Percentiles rank a stretch among this genome's conserved stretches.
phyloP scores from a whole-genome alignment of 2,329 filamentous ascomycete species.

The Podosphaera xanthii region DNA sequence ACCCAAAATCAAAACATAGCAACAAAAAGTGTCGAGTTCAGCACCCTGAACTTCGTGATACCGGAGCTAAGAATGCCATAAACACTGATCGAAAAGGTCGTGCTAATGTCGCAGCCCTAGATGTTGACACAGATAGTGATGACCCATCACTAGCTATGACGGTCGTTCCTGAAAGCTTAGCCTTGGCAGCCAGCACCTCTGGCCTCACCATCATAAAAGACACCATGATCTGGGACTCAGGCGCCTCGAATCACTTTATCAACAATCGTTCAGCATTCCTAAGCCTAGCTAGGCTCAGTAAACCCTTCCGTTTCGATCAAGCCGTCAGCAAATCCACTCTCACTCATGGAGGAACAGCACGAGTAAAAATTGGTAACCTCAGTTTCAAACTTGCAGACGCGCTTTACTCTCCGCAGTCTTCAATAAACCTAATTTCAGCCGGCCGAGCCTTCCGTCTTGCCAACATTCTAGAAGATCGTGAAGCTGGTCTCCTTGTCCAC shows the following conservation, averaged over 20 bases:
- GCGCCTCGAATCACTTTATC: not conserved
- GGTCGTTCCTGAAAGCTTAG: not conserved
- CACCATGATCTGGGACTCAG: not conserved
- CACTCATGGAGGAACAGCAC: not conserved
- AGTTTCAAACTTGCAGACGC: not conserved
- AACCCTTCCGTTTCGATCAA: no score
- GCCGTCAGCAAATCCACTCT: no score
- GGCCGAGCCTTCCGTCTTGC: not conserved
- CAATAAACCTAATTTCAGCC: not conserved
- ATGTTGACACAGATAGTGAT: not conserved
- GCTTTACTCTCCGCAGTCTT: not conserved
- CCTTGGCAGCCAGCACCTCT: not conserved
- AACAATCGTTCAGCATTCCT: not conserved
- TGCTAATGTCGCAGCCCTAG: not conserved
- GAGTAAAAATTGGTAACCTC: not conserved
- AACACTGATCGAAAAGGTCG: not conserved
- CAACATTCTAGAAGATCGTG: not conserved
- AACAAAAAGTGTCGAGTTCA: not conserved
- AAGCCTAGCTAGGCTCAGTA: no score
- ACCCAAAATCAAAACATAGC: not conserved
- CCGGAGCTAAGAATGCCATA: not conserved
- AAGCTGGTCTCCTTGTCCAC: not conserved
- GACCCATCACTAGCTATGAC: not conserved
- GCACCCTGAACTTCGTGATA: not conserved
- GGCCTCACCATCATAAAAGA: not conserved